These are phyloP conservation scores for Saccharomycopsis olivae DNA, from an alignment of 805 yeast genomes.

Conservation along the genomic window DNA sequence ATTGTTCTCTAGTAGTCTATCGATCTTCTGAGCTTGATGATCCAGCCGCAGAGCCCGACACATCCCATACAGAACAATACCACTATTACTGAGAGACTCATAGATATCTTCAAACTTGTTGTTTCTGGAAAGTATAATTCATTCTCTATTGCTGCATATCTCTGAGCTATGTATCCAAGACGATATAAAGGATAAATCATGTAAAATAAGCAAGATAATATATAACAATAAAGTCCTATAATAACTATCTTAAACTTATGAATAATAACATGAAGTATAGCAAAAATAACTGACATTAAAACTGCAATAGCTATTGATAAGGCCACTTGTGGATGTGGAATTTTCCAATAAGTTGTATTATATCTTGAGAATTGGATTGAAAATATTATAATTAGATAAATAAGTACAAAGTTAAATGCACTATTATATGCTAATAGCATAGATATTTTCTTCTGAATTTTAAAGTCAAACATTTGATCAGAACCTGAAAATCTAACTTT, in stretches of 20 bases:
- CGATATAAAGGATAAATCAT: slow-evolving; percentile 4
- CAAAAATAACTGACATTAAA: slow-evolving; percentile 2
- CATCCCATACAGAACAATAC: neutral
- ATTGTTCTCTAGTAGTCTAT: too few species aligned
- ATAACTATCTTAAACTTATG: neutral
- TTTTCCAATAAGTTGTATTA: slow-evolving; percentile 1
- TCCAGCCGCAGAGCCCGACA: neutral
- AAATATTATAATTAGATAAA: slow-evolving; percentile 3
- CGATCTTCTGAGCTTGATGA: slow-evolving; percentile 3
- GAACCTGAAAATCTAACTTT: neutral
- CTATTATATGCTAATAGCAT: slow-evolving; percentile 1
- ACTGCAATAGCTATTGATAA: neutral
- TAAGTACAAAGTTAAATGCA: slow-evolving; percentile 4
- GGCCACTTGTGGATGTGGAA: neutral
- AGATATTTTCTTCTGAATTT: neutral
- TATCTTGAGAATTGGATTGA: slow-evolving; percentile 7
- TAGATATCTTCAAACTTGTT: slow-evolving; percentile 8
- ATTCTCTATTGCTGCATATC: slow-evolving; percentile 7
- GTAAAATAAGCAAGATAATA: neutral
- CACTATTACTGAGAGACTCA: slow-evolving; percentile 8
- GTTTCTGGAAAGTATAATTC: slow-evolving; percentile 6
- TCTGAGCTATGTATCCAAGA: neutral
- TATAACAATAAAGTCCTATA: slow-evolving; percentile 3
- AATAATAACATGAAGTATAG: slow-evolving; percentile 1
- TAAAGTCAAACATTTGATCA: slow-evolving; percentile 5